Conservation (phyloP, 306 rosid genomes). For the Castanea crenata region DNA sequence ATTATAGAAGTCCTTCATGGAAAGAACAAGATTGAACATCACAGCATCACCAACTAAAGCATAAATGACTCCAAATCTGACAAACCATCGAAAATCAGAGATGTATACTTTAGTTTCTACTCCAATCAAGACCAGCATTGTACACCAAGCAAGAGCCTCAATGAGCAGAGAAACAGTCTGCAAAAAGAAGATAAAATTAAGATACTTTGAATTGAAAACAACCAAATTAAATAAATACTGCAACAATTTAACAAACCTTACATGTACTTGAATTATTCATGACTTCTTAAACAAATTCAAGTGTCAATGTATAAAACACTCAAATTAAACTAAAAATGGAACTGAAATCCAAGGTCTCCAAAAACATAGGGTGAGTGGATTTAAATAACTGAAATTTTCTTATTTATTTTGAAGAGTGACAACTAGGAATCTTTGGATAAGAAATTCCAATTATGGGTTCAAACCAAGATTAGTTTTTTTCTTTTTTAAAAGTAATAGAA, state of each 20-base stretch:
- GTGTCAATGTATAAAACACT: background rate
- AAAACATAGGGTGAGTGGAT: background rate
- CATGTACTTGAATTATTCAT: background rate
- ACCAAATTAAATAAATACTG: background rate
- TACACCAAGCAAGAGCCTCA: conserved; percentile 78
- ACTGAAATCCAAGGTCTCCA: background rate
- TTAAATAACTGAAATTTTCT: background rate
- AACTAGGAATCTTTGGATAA: background rate
- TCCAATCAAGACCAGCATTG: conserved; percentile 70
- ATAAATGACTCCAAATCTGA: conserved; percentile 78
- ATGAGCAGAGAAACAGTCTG: conserved; percentile 64
- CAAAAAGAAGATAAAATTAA: conserved; percentile 21
- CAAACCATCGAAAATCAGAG: conserved; percentile 77
- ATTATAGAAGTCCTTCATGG: conserved; percentile 56
- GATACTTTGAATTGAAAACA: background rate
- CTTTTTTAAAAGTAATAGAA: too few species aligned
- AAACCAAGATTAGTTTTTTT: background rate
- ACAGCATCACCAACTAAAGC: conserved; percentile 73
- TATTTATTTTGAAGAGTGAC: background rate
- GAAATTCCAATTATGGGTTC: background rate
- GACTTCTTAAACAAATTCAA: background rate
- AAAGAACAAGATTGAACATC: conserved; percentile 71
- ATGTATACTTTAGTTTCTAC: conserved; percentile 79
- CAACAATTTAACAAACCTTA: conserved; percentile 9
- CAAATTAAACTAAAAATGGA: background rate